Conservation (phyloP, 2,329 filamentous ascomycete species). For the Colletotrichum sp. region DNA sequence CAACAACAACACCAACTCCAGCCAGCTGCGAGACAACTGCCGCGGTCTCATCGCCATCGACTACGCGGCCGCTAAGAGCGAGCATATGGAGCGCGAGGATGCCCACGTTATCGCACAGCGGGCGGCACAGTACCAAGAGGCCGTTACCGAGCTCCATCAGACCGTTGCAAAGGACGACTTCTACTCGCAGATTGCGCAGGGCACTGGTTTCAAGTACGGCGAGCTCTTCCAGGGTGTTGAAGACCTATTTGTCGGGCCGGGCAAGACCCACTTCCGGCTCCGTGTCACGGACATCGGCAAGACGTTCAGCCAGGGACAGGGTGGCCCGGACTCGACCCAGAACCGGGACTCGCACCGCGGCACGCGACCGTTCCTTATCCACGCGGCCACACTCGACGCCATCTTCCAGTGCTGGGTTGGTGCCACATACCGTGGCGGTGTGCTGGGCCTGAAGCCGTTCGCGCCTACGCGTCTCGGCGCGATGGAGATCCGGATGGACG, state of each 20-base stretch:
- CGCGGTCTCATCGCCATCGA: neutral
- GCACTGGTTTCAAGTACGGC: neutral
- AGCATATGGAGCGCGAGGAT: neutral
- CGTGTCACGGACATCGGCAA: neutral
- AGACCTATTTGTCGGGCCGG: neutral
- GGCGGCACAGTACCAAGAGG: neutral
- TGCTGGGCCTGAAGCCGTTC: neutral
- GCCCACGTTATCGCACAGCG: neutral
- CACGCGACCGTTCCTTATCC: neutral
- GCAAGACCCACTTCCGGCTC: neutral
- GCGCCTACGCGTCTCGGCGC: neutral
- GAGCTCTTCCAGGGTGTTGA: neutral
- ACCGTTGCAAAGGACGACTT: neutral
- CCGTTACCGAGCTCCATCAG: neutral
- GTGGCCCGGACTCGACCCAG: neutral
- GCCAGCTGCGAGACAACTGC: neutral
- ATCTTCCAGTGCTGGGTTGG: slow-evolving; percentile 8
- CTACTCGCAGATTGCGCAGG: neutral
- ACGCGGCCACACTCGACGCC: neutral
- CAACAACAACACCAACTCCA: neutral
- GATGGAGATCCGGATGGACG: neutral
- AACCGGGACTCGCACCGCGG: neutral
- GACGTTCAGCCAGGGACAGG: neutral
- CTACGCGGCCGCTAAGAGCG: neutral
- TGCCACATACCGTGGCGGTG: neutral